Percentiles rank a stretch among this genome's conserved stretches.
These are phyloP conservation scores for Adenanthera pavonina DNA, from an alignment of 306 rosid genomes.

Conservation along the genomic window DNA sequence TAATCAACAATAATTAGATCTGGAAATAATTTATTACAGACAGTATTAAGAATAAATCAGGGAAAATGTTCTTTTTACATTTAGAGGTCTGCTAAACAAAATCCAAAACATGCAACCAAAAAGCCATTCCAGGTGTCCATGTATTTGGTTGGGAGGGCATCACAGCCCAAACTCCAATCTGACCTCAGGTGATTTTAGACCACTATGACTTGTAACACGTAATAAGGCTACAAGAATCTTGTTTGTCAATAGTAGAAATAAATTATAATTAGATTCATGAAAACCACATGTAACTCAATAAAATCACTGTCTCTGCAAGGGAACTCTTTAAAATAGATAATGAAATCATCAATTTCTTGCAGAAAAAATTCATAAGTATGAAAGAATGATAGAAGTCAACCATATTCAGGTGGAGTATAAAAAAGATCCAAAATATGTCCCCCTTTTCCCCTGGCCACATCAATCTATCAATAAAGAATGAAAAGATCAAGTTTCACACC, in stretches of 20 bases:
- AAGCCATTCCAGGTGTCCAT: constrained; percentile 10
- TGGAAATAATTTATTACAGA: constrained; percentile 16
- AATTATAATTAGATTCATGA: not conserved
- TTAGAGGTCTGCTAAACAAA: constrained; percentile 17
- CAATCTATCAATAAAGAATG: not conserved
- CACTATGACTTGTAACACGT: constrained; percentile 14
- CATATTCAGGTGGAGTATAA: not conserved
- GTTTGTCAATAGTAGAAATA: not conserved
- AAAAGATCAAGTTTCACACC: not conserved
- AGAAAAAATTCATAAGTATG: not conserved
- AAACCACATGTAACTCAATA: not conserved
- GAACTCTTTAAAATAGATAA: not conserved
- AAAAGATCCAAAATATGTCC: not conserved
- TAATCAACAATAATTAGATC: constrained; percentile 18
- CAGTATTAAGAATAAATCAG: not conserved
- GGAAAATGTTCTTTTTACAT: not conserved
- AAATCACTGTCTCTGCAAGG: not conserved
- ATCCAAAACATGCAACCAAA: constrained; percentile 18
- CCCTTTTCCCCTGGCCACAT: not conserved
- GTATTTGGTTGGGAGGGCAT: constrained; percentile 17
- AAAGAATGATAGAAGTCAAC: not conserved
- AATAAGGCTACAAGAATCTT: not conserved
- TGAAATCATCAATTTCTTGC: not conserved
- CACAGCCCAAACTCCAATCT: constrained; percentile 9
- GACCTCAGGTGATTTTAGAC: constrained; percentile 11